phyloP scores from a whole-genome alignment of 1,284 basidiomycete species.

The Grifola frondosa region DNA sequence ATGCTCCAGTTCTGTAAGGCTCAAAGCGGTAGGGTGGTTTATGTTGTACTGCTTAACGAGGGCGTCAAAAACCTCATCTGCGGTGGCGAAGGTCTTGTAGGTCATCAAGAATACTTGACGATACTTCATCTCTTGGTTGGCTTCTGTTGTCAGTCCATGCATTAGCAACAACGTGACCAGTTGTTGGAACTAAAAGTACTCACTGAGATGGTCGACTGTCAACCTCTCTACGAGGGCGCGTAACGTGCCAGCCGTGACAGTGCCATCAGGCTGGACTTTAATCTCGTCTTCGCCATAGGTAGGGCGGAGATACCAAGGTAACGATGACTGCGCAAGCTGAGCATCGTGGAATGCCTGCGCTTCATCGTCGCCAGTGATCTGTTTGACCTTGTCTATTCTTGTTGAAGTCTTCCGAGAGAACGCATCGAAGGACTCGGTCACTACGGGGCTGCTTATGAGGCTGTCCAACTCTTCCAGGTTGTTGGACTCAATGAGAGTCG shows the following conservation, averaged over 20 bases:
- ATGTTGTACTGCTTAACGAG: slow-evolving; percentile 66
- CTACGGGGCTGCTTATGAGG: slow-evolving; percentile 33
- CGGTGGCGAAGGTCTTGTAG: slow-evolving; percentile 74
- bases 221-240: slow-evolving; percentile 70
- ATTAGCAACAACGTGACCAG: not conserved
- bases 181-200: slow-evolving; percentile 25
- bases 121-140: slow-evolving; percentile 50
- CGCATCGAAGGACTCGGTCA: slow-evolving; percentile 23
- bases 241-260: slow-evolving; percentile 65
- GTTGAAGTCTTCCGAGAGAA: slow-evolving; percentile 17
- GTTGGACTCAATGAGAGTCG: slow-evolving; percentile 40
- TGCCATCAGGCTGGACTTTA: slow-evolving; percentile 54
- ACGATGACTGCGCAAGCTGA: slow-evolving; percentile 35
- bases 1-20: slow-evolving; percentile 51
- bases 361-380: slow-evolving; percentile 47
- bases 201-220: slow-evolving; percentile 56
- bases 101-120: slow-evolving; percentile 75
- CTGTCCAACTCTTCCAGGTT: slow-evolving; percentile 36
- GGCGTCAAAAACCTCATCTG: slow-evolving; percentile 65
- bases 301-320: slow-evolving; percentile 71
- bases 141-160: slow-evolving; percentile 29
- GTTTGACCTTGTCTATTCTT: slow-evolving; percentile 36
- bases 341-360: slow-evolving; percentile 40
- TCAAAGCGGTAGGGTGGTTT: slow-evolving; percentile 50
- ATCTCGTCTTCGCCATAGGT: slow-evolving; percentile 56